Conservation (phyloP, 768 basidiomycete species). For the Naganishia onofrii region DNA sequence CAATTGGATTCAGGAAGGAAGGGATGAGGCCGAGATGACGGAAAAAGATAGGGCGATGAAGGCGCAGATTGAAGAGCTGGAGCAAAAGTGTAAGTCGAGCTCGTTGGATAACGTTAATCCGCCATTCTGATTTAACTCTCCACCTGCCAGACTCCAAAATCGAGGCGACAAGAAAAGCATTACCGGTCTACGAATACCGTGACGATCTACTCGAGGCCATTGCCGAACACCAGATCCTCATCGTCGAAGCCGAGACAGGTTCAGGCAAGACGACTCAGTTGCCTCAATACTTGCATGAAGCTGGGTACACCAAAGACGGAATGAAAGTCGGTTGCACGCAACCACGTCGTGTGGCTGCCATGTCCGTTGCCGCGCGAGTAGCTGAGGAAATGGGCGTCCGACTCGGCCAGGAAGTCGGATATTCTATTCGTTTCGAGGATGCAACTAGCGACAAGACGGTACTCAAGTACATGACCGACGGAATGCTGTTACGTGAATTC, state of each 20-base stretch:
- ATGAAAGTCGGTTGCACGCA: slow-evolving; percentile 93
- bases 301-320: slow-evolving; percentile 84
- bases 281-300: slow-evolving; percentile 96
- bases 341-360: slow-evolving; percentile 96
- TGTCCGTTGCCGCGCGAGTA: slow-evolving; percentile 98
- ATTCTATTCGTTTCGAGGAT: slow-evolving; percentile 98
- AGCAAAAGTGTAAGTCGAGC: slow-evolving; percentile 69
- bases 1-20: slow-evolving; percentile 79
- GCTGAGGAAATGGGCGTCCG: slow-evolving; percentile 98
- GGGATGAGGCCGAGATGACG: slow-evolving; percentile 67
- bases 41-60: slow-evolving; percentile 81
- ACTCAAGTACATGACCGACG: slow-evolving; percentile 99
- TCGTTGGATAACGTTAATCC: slow-evolving; percentile 5
- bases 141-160: slow-evolving; percentile 68
- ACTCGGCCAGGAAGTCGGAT: slow-evolving; percentile 98
- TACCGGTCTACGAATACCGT: slow-evolving; percentile 87
- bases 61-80: slow-evolving; percentile 84
- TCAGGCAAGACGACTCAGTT: slow-evolving; percentile 98
- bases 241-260: slow-evolving; percentile 97
- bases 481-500: slow-evolving; percentile 95
- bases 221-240: slow-evolving; percentile 85
- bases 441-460: slow-evolving; percentile 99
- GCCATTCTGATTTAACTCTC: neutral
- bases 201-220: slow-evolving; percentile 85
- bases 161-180: slow-evolving; percentile 85